Percentiles rank a stretch among this genome's conserved stretches.
phyloP scores from a whole-genome alignment of 495 filamentous ascomycete species.

The Tricharina praecox region DNA sequence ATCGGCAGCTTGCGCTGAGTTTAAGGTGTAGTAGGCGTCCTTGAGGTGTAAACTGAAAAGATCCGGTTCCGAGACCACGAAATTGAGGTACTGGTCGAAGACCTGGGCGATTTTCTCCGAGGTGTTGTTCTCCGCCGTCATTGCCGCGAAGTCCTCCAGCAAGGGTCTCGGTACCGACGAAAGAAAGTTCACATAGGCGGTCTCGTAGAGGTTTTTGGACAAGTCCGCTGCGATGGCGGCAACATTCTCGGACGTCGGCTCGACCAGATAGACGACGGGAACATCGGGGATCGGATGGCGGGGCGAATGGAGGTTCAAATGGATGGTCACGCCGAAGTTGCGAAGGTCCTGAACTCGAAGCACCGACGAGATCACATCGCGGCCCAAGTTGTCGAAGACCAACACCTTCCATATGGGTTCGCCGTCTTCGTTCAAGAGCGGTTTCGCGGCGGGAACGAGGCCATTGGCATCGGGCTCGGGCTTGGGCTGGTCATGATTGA shows the following conservation, averaged over 20 bases:
- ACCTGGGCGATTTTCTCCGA: slow-evolving; percentile 80
- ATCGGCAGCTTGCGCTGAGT: slow-evolving; percentile 79
- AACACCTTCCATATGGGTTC: slow-evolving; percentile 57
- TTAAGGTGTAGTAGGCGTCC: slow-evolving; percentile 86
- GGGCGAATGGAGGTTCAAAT: slow-evolving; percentile 74
- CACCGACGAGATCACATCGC: slow-evolving; percentile 77
- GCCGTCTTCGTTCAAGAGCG: slow-evolving; percentile 74
- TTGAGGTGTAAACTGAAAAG: slow-evolving; percentile 86
- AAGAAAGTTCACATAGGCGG: slow-evolving; percentile 93
- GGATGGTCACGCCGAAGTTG: slow-evolving; percentile 88
- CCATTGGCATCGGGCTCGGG: slow-evolving; percentile 40
- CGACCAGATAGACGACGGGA: slow-evolving; percentile 85
- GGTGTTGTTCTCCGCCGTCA: slow-evolving; percentile 67
- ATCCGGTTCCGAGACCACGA: slow-evolving; percentile 89
- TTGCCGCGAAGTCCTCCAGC: slow-evolving; percentile 84
- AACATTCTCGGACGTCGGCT: slow-evolving; percentile 68
- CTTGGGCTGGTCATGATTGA: slow-evolving; percentile 55
- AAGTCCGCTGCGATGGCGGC: slow-evolving; percentile 75
- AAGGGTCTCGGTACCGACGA: slow-evolving; percentile 83
- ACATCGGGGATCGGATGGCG: slow-evolving; percentile 92
- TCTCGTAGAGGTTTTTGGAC: slow-evolving; percentile 71
- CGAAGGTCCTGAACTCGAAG: slow-evolving; percentile 82
- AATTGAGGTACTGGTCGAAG: slow-evolving; percentile 96
- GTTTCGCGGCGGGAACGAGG: slow-evolving; percentile 49
- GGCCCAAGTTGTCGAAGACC: slow-evolving; percentile 44